Conservation (phyloP, 352 stramenopile species). For the Globisporangium cylindrosporum region DNA sequence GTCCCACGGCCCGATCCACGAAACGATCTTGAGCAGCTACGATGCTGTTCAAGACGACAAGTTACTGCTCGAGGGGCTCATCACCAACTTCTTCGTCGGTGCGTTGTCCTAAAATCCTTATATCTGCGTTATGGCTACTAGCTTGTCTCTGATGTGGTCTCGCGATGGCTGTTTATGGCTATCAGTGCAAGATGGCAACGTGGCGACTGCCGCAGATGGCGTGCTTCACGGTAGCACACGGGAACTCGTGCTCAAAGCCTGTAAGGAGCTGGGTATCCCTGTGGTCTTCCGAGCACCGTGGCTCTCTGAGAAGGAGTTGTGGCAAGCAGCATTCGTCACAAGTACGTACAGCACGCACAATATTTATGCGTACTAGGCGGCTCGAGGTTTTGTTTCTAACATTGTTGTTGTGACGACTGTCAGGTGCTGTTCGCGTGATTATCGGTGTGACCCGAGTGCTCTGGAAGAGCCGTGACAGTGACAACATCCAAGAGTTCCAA, state of each 20-base stretch:
- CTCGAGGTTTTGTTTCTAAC: neutral
- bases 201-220: slow-evolving; percentile 45
- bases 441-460: slow-evolving; percentile 19
- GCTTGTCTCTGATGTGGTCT: neutral
- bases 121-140: neutral
- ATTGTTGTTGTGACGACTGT: neutral
- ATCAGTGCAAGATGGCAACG: slow-evolving; percentile 35
- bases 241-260: slow-evolving; percentile 59
- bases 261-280: slow-evolving; percentile 49
- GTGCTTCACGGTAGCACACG: slow-evolving; percentile 64
- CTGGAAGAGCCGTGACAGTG: neutral
- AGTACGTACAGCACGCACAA: slow-evolving; percentile 33
- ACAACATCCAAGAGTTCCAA: slow-evolving; percentile 5
- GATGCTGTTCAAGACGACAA: slow-evolving; percentile 19
- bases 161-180: neutral
- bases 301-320: slow-evolving; percentile 44
- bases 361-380: neutral
- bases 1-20: slow-evolving; percentile 33
- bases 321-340: slow-evolving; percentile 72
- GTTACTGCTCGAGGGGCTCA: slow-evolving; percentile 66
- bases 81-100: slow-evolving; percentile 83
- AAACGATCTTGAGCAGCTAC: slow-evolving; percentile 48
- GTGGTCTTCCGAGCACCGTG: slow-evolving; percentile 52
- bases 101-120: slow-evolving; percentile 4
- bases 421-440: slow-evolving; percentile 18